Base-by-base conservation (phyloP, 129 eudicot species). In the Sambucus nigra region DNA sequence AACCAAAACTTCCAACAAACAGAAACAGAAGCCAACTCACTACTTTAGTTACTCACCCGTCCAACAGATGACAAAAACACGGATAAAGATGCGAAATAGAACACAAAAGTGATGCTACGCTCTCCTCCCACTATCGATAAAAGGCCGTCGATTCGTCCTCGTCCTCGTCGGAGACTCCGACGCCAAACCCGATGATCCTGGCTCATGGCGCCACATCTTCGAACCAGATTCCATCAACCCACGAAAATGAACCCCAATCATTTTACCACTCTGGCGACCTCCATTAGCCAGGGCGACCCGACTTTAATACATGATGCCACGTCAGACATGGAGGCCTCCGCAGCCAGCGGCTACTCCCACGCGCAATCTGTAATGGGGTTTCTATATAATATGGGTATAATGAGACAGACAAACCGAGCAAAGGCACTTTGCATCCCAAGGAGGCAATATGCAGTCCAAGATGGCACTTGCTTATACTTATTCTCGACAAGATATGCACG, bases 381-480 rank as follows among this genome's bases (percentile, higher is more conserved):
- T 76, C 40, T 82, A 68, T 82, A 79, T 53, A 65, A 61, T 39
- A 61, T 65, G 70, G 98, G 98, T 25, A 86, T 91, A 19, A 61
- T 69, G 24, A 91, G 65, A 45, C 84, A 86, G 60, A 65, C 70
- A 17, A 68, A 47, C 21, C 72, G 78, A 25, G 89, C 73, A 0
- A 91, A 91, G 73, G 86, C 77, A 66, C 47, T 91, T 86, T 53
- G 95, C 98, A 0, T 78, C 95, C 18, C 64, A 76, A 4, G 77
- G 76, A 0, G 94, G 99, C 13, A 80, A 92, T 65, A 63, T 70
- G 82, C 95, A 86, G 60, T 82, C 94, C 0, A 92, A 86, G 56
- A 72, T 92, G 84, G 95, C 87, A 0, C 74, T 83, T 2, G 99
- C 95, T 18, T 78, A 79, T 66, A 79, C 83, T 16, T 86, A 86